A percentile compares a stretch with the other conserved stretches of the same genome.
Evolutionary conservation across 2,329 filamentous ascomycete genomes (phyloP).

Genomic region (Aureobasidium sp.): DNA sequence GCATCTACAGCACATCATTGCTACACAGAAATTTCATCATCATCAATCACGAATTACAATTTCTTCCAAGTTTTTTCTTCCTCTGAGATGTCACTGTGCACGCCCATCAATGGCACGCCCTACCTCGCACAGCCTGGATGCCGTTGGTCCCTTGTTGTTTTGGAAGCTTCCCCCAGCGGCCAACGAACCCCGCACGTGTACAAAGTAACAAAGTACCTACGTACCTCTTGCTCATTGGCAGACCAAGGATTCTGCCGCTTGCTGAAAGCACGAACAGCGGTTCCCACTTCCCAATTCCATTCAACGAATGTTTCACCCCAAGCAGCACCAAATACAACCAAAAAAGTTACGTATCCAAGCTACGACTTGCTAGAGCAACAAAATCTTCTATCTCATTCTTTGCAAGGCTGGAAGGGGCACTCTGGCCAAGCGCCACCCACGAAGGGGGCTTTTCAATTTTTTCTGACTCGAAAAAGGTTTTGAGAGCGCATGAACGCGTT

Average conservation of each 20-base stretch:
- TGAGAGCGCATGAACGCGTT: background rate
- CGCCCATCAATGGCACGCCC: background rate
- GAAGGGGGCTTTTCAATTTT: background rate
- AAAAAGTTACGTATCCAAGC: background rate
- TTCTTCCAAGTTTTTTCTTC: background rate
- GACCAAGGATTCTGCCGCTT: background rate
- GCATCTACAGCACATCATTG: background rate
- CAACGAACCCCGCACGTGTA: constrained; percentile 12
- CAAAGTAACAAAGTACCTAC: background rate
- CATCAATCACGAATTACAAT: background rate
- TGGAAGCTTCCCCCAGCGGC: background rate
- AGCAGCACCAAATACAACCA: background rate
- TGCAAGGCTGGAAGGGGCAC: background rate
- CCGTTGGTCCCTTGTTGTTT: background rate
- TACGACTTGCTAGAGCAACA: background rate
- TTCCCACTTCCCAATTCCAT: background rate
- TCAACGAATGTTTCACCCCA: background rate
- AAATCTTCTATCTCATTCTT: background rate
- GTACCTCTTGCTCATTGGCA: background rate
- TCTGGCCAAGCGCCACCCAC: constrained; percentile 1
- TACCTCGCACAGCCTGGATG: background rate
- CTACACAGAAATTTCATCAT: background rate
- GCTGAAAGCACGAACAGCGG: background rate
- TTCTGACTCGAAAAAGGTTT: background rate
- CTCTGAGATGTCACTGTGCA: background rate